Evolutionary conservation across 2,329 filamentous ascomycete species (phyloP).

Genomic region (Periconia macrospinosa): DNA sequence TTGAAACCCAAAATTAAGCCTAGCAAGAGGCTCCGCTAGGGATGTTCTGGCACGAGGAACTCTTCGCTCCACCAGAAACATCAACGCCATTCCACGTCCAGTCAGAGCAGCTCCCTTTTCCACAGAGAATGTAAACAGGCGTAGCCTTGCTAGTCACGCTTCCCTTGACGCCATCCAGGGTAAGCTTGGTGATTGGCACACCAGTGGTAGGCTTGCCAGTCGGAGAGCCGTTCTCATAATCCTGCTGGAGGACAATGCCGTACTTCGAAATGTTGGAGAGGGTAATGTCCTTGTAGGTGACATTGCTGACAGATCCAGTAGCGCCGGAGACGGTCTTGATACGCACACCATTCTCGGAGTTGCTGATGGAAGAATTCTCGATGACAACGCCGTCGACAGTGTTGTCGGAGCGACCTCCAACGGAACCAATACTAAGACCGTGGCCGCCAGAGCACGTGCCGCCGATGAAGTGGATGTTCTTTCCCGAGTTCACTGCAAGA

Average conservation of each 20-base stretch:
- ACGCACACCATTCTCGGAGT: constrained; percentile 61
- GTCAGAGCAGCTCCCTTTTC: constrained; percentile 53
- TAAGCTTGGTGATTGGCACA: constrained; percentile 51
- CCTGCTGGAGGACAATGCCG: constrained; percentile 57
- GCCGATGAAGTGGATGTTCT: constrained; percentile 40
- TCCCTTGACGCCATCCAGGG: constrained; percentile 47
- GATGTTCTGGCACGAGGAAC: constrained; percentile 35
- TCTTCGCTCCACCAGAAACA: constrained; percentile 42
- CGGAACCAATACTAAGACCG: constrained; percentile 61
- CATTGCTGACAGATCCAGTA: constrained; percentile 54
- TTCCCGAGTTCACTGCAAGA: constrained; percentile 61
- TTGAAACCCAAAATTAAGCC: neutral
- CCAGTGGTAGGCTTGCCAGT: constrained; percentile 51
- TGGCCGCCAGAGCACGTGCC: constrained; percentile 57
- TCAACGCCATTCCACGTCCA: constrained; percentile 58
- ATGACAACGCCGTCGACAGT: constrained; percentile 58
- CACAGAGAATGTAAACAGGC: constrained; percentile 59
- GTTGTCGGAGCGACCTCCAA: constrained; percentile 61
- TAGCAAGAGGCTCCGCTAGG: constrained; percentile 42
- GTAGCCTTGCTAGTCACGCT: constrained; percentile 32
- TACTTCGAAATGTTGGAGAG: constrained; percentile 51
- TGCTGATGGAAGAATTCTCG: constrained; percentile 49
- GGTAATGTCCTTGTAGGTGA: constrained; percentile 53
- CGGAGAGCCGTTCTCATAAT: constrained; percentile 53
- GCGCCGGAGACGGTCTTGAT: constrained; percentile 60